Evolutionary conservation across 441 rosid genomes (phyloP).

Genomic region (Euphorbia schlechtendalii): DNA sequence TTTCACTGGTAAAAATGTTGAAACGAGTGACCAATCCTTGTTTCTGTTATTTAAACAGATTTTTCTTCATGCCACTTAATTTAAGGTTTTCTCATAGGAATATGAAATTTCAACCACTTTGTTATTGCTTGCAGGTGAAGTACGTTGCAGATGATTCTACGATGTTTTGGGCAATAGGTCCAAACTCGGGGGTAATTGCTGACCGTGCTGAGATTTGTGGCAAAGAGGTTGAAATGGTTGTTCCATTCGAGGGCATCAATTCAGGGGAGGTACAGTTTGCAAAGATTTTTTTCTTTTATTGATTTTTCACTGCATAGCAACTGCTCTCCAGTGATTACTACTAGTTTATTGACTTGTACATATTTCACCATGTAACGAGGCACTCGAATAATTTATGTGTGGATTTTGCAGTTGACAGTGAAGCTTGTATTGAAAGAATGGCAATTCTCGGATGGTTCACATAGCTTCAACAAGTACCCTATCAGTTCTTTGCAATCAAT

Average conservation of each 20-base stretch:
- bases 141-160: constrained; percentile 86
- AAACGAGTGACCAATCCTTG: neutral
- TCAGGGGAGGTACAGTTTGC: constrained; percentile 61
- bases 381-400: constrained; percentile 1
- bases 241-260: constrained; percentile 81
- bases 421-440: constrained; percentile 81
- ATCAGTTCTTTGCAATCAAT: constrained; percentile 42
- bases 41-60: neutral
- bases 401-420: constrained; percentile 56
- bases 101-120: constrained; percentile 5
- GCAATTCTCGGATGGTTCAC: constrained; percentile 92
- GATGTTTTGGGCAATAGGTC: constrained; percentile 83
- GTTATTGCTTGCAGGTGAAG: constrained; percentile 44
- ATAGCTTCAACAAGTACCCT: constrained; percentile 42
- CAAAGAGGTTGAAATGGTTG: constrained; percentile 72
- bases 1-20: neutral
- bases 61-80: neutral
- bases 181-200: constrained; percentile 62
- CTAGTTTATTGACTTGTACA: too few relatives aligned
- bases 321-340: neutral
- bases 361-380: too few relatives aligned
- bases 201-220: constrained; percentile 78
- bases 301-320: neutral
- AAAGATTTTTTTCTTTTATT: neutral
- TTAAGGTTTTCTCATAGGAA: neutral